Base-by-base conservation (phyloP, 257 asterid species). In the Solanum sejunctum region DNA sequence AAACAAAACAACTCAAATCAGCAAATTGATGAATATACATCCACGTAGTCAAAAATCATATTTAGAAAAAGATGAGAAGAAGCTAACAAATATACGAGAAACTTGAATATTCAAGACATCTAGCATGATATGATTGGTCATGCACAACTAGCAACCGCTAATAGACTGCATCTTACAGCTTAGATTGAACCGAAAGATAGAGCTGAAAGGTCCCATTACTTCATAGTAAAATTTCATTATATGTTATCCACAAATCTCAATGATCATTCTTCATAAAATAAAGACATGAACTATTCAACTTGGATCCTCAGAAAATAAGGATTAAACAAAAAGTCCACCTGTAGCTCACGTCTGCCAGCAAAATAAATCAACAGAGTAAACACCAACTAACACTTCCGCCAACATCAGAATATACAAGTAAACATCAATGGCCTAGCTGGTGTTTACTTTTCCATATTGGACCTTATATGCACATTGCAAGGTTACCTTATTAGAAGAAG, bases 1-100 rank as follows among this genome's bases (percentile, higher is more conserved):
- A 89, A 58, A 83, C 6, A 82, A 54, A 86, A 73, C 32, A 82
- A 84, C 57, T 57, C 63, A 86, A 56, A 80, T 61, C 87, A 84
- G 81, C 58, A 72, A 85, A 67, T 36, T 11, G 61, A 80, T 15
- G 36, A 39, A 52, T 79, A 28, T 13, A 66, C n/a, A 28, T 28
- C 45, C 43, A 64, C 45, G 28, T 3, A 66, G 47, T 10, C 8
- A 66, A 66, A 66, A n/a, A 15, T 66, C 41, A 66, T 66, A 66
- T 32, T 3, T 13, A 28, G 9, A 28, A 66, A 13, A 7, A 66
- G 66, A 58, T 58, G 20, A 20, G 28, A 58, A 20, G n/a, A 32
- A 5, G n/a, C 47, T 15, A 6, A 28, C 7, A 64, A 28, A 26
- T 10, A 66, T 28, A 28, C 47, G 32, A 66, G 41, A 66, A 66